Evolutionary conservation across 2,329 filamentous ascomycete genomes (phyloP), one percentile per base, ranked within the genome.

Genomic region (Monilinia laxa): DNA sequence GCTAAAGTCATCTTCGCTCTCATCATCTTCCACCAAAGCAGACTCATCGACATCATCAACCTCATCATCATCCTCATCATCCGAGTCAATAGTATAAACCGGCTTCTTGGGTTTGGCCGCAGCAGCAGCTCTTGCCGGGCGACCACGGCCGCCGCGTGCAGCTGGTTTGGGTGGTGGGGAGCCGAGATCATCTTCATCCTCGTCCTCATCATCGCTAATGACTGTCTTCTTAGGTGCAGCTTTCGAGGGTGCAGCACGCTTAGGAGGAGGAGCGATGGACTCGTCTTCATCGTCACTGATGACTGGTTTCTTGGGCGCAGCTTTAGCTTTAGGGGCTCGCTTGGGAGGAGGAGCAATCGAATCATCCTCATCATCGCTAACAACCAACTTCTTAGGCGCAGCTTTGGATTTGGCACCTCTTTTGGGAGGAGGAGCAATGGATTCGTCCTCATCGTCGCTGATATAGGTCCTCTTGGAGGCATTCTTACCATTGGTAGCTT

Each of bases 31-130:
- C 20, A 72, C 69, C 2, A 75, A 49, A 9, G 71, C 73, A 38
- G 74, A 73, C 12, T 73, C 73, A 49, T 77, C 75, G 54, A 71
- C 78, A 65, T 80, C 79, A 66, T 77, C 75, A 56, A 70, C 78
- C 62, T 80, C 79, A 64, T 76, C 75, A 14, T 72, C 70, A 28
- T 40, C 35, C 47, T n/a, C 23, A 45, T 73, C 54, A 76, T 74
- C 73, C n/a, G 72, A 72, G n/a, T 62, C 58, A 23, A 65, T 38
- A 2, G 45, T 53, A 54, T 65, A 65, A 47, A 66, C 53, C 14
- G 59, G 58, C 16, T 66, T 63, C 59, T 66, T 66, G 11, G 59
- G 6, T 28, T 62, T 65, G 55, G 47, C 55, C 25, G 23, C 47
- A 28, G 65, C 58, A 12, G 65, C 64, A 16, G 40, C 40, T 66